A percentile compares a stretch with the other conserved stretches of the same genome.
Evolutionary conservation across 2,329 filamentous ascomycete species (phyloP).

Genomic region (Davidsoniella neocaledoniae): DNA sequence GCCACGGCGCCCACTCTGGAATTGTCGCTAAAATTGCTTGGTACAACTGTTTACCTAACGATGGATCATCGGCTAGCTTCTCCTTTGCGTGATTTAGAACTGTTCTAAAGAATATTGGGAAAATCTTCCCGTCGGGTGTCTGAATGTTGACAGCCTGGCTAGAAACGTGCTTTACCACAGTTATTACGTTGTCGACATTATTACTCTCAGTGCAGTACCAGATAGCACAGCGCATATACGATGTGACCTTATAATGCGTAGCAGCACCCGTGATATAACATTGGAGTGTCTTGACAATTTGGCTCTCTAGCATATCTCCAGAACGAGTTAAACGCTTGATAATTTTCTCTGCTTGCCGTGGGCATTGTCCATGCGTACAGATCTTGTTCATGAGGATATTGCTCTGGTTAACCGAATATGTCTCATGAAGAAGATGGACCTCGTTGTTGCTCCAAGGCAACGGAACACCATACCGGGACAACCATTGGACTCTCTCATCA

Average conservation of each 20-base stretch:
- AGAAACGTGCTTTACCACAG: slow-evolving; percentile 27
- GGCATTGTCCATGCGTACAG: slow-evolving; percentile 43
- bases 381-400: slow-evolving; percentile 51
- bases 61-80: background rate
- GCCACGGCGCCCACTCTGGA: slow-evolving; percentile 33
- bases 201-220: slow-evolving; percentile 32
- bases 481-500: slow-evolving; percentile 23
- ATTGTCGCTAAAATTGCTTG: slow-evolving; percentile 14
- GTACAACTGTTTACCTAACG: background rate
- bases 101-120: slow-evolving; percentile 27
- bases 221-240: slow-evolving; percentile 41
- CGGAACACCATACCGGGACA: slow-evolving; percentile 17
- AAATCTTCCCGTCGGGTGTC: slow-evolving; percentile 30
- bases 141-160: slow-evolving; percentile 28
- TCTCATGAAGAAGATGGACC: slow-evolving; percentile 27
- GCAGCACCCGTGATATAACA: slow-evolving; percentile 35
- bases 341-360: slow-evolving; percentile 34
- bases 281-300: slow-evolving; percentile 36
- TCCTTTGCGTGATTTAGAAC: slow-evolving; percentile 8
- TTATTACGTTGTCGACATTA: slow-evolving; percentile 20
- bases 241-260: slow-evolving; percentile 27
- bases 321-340: slow-evolving; percentile 38
- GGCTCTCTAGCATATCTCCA: slow-evolving; percentile 31
- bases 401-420: slow-evolving; percentile 21
- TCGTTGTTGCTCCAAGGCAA: slow-evolving; percentile 32